phyloP scores from a whole-genome alignment of 2,329 filamentous ascomycete species.

The Ceratocystis variospora region DNA sequence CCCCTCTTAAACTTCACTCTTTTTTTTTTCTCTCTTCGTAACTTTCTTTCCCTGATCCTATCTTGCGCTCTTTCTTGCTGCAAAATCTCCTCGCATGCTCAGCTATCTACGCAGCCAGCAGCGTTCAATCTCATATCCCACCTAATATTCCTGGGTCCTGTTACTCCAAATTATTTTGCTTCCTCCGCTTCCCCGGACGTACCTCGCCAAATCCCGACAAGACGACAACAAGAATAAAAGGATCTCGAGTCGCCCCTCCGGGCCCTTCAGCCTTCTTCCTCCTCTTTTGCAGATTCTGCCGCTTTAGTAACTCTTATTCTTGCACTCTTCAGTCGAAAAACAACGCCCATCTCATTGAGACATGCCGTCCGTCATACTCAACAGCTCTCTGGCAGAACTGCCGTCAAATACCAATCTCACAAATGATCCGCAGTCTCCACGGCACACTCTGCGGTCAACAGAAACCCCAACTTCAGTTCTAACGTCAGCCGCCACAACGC shows the following conservation, averaged over 20 bases:
- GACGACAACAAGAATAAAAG: neutral
- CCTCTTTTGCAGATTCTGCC: neutral
- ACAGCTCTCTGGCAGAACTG: slow-evolving; percentile 13
- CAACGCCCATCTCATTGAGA: neutral
- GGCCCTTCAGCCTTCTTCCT: neutral
- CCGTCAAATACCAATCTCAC: slow-evolving; percentile 1
- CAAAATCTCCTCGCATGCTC: neutral
- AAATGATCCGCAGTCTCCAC: neutral
- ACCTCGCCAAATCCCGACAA: neutral
- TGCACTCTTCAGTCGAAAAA: no score
- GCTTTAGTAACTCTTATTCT: neutral
- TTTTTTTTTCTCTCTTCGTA: neutral
- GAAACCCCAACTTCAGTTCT: neutral
- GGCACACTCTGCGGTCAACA: neutral
- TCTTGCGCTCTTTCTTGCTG: neutral
- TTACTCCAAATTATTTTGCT: neutral
- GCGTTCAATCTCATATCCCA: neutral
- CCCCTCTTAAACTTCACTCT: neutral
- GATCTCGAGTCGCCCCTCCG: neutral
- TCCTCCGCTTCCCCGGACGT: slow-evolving; percentile 13
- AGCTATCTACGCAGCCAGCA: neutral
- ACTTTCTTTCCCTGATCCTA: neutral
- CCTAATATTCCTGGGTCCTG: neutral
- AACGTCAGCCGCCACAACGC: neutral
- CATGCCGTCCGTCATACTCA: slow-evolving; percentile 15